Percentiles rank a stretch among this genome's conserved stretches.
Evolutionary conservation across 306 rosid genomes (phyloP).

Genomic region (Rubus parviflorus): DNA sequence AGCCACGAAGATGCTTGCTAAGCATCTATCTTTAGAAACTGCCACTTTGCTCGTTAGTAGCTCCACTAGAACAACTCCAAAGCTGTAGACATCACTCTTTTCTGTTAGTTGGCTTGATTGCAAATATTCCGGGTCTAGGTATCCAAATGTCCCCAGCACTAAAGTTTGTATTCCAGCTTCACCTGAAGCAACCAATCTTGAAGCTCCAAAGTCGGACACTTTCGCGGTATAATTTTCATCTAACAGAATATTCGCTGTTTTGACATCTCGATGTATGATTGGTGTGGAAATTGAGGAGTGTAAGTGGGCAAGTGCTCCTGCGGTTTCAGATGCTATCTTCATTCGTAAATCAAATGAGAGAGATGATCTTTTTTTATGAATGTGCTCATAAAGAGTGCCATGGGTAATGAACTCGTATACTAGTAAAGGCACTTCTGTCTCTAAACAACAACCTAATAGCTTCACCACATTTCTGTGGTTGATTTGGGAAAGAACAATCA

Average conservation of each 20-base stretch:
- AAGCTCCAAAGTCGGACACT: constrained; percentile 16
- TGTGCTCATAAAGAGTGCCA: constrained; percentile 10
- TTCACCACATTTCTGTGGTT: constrained; percentile 16
- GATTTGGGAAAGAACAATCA: constrained; percentile 5
- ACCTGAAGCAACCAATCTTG: neutral
- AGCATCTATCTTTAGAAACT: neutral
- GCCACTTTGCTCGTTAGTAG: constrained; percentile 26
- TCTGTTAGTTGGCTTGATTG: constrained; percentile 23
- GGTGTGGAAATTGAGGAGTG: neutral
- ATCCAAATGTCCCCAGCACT: neutral
- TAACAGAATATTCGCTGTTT: neutral
- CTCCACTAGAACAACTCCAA: constrained; percentile 31
- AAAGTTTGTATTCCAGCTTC: neutral
- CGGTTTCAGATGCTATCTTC: constrained; percentile 2
- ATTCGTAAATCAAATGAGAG: neutral
- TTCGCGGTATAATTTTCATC: neutral
- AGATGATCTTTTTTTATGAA: neutral
- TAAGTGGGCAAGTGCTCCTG: constrained; percentile 1
- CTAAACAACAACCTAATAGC: constrained; percentile 17
- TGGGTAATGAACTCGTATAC: constrained; percentile 1
- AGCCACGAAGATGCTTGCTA: neutral
- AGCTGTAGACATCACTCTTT: constrained; percentile 30
- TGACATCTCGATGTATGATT: constrained; percentile 19
- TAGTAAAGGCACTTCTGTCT: neutral
- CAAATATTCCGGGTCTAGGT: constrained; percentile 28